Evolutionary conservation across 2,329 filamentous ascomycete species (phyloP), one percentile per base, ranked within the genome.

Genomic region (Colletotrichum sp.): DNA sequence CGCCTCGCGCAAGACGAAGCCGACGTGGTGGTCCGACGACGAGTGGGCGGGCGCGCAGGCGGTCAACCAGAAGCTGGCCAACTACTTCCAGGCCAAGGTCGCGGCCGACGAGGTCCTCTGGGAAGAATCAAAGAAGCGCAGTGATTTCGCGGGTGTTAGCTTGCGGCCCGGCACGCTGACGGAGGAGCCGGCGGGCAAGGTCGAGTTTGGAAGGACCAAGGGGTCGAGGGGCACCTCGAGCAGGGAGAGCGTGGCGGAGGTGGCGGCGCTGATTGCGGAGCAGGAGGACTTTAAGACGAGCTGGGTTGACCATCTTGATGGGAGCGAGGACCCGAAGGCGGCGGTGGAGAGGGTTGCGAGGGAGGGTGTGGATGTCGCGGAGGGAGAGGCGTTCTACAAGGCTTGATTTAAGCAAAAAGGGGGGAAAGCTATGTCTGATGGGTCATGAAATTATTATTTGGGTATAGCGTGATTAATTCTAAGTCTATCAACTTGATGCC

Each of bases 21-120:
- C 92, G 1, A 78, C 87, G 1, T 93, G 91, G 91, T 93, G 90
- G 89, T 81, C 85, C 26, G 84, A 87, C 7, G 86, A 84, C 12
- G 83, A 83, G 71, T 92, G 89, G 88, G 82, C 85, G n/a, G 81
- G 88, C 65, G 84, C 84, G 52, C 86, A 87, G 78, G 81, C 88
- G 52, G 84, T 84, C 59, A 86, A 87, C 78, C 80, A 81, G 13
- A 84, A 85, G 43, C 83, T 92, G 24, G 85, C 88, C 26, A 84
- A 83, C 61, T 93, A 93, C 82, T 92, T 89, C 82, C 83, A 89
- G 80, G 91, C 91, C 76, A 93, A 93, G 82, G 80, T 92, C 18
- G 89, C 86, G 7, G 90, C 91, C 9, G 92, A 93, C 80, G 89
- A 92, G 82, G 86, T 84, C 3, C 84, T 92, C 6, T 90, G 90